phyloP scores from a whole-genome alignment of 2,329 filamentous ascomycete genomes.

The Diplodia seriata region DNA sequence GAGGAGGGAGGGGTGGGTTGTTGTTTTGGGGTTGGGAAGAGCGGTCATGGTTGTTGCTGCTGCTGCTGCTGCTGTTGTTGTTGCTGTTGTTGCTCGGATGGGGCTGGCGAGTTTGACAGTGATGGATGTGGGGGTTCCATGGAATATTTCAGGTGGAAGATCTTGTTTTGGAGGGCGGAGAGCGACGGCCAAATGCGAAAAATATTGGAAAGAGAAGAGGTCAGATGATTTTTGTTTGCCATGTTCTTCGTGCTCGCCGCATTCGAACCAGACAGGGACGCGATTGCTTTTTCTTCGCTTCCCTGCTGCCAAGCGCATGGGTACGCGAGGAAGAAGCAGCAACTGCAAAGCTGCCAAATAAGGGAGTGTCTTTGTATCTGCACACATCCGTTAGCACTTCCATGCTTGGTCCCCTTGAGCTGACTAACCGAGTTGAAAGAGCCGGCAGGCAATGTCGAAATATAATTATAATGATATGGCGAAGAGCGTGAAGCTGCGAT shows the following conservation, averaged over 20 bases:
- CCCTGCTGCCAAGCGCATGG: neutral
- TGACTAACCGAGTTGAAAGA: neutral
- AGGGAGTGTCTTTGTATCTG: neutral
- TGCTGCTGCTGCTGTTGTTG: neutral
- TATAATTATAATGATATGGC: neutral
- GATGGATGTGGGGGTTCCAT: neutral
- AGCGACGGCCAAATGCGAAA: neutral
- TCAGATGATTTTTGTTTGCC: neutral
- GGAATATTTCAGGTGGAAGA: neutral
- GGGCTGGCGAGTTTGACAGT: too few relatives aligned
- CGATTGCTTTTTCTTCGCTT: neutral
- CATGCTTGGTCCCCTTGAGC: neutral
- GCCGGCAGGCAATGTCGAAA: neutral
- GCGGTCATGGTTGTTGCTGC: neutral
- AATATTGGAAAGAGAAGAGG: neutral
- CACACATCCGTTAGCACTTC: neutral
- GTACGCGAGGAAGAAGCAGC: neutral
- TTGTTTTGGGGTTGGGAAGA: neutral
- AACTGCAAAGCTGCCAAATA: neutral
- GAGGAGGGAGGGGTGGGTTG: conserved; percentile 23
- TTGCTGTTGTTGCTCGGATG: neutral
- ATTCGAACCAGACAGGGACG: neutral
- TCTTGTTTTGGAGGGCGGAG: too few relatives aligned
- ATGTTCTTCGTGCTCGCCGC: neutral
- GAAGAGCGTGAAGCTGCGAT: neutral